Evolutionary conservation across 2,329 filamentous ascomycete species (phyloP).

Genomic region (Huntiella bhutanensis): DNA sequence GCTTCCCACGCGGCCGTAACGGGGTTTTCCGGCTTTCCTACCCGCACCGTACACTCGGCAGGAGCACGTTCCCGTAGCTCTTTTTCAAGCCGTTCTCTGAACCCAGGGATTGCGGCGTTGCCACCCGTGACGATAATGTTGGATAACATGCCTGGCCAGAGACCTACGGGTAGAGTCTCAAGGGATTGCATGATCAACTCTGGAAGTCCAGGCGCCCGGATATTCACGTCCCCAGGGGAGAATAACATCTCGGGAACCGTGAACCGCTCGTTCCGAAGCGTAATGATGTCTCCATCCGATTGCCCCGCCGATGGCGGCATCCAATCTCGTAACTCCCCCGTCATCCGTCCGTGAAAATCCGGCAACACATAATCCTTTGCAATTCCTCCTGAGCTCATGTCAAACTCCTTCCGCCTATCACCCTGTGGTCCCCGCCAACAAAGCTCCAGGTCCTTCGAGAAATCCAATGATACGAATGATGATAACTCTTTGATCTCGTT

Average conservation of each 20-base stretch:
- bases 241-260: slow-evolving; percentile 79
- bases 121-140: slow-evolving; percentile 85
- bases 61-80: slow-evolving; percentile 56
- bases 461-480: slow-evolving; percentile 67
- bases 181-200: slow-evolving; percentile 70
- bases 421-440: slow-evolving; percentile 63
- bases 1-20: slow-evolving; percentile 72
- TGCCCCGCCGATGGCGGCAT: slow-evolving; percentile 33
- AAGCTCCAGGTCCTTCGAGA: slow-evolving; percentile 56
- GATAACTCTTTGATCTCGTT: slow-evolving; percentile 89
- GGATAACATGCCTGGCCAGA: slow-evolving; percentile 67
- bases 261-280: slow-evolving; percentile 83
- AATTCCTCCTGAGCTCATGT: slow-evolving; percentile 34
- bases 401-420: slow-evolving; percentile 28
- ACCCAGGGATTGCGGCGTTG: slow-evolving; percentile 60
- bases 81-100: slow-evolving; percentile 57
- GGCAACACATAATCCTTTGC: slow-evolving; percentile 85
- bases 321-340: slow-evolving; percentile 59
- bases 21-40: slow-evolving; percentile 51
- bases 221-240: slow-evolving; percentile 65
- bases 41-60: slow-evolving; percentile 58
- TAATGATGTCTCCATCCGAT: slow-evolving; percentile 46
- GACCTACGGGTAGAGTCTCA: slow-evolving; percentile 52
- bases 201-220: slow-evolving; percentile 64
- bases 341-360: slow-evolving; percentile 42